phyloP scores from a whole-genome alignment of 768 basidiomycete genomes.

The Amyloporia xantha region DNA sequence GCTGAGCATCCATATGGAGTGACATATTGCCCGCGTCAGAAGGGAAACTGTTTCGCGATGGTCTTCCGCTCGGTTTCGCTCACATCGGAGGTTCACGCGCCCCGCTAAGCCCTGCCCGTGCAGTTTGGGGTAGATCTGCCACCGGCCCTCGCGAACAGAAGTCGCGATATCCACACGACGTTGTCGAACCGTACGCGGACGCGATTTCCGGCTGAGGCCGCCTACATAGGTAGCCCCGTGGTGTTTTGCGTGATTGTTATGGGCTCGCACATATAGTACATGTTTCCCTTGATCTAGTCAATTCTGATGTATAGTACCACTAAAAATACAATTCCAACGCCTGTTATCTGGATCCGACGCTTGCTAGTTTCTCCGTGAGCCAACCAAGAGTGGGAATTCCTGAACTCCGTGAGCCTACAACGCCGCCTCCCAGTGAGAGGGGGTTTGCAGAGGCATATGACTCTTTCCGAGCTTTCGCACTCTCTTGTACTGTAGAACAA shows the following conservation, averaged over 20 bases:
- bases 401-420: conserved; percentile 43
- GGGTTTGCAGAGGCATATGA: conserved; percentile 81
- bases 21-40: too few relatives aligned
- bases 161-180: too few relatives aligned
- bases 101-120: neutral
- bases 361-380: conserved; percentile 69
- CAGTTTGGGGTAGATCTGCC: neutral
- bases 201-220: too few relatives aligned
- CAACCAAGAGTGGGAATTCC: conserved; percentile 68
- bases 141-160: too few relatives aligned
- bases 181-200: too few relatives aligned
- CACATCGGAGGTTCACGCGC: neutral
- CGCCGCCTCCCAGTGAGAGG: conserved; percentile 57
- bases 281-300: too few relatives aligned
- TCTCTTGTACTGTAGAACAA: conserved; percentile 53
- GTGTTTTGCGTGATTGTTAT: too few relatives aligned
- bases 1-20: neutral
- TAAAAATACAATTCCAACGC: neutral
- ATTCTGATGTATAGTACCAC: too few relatives aligned
- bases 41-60: too few relatives aligned
- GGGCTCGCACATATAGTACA: too few relatives aligned
- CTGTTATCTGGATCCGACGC: conserved; percentile 45
- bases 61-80: neutral
- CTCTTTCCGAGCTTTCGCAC: conserved; percentile 66
- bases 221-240: too few relatives aligned